Evolutionary conservation across 768 basidiomycete genomes (phyloP).

Genomic region (Lactifluus pinguis): DNA sequence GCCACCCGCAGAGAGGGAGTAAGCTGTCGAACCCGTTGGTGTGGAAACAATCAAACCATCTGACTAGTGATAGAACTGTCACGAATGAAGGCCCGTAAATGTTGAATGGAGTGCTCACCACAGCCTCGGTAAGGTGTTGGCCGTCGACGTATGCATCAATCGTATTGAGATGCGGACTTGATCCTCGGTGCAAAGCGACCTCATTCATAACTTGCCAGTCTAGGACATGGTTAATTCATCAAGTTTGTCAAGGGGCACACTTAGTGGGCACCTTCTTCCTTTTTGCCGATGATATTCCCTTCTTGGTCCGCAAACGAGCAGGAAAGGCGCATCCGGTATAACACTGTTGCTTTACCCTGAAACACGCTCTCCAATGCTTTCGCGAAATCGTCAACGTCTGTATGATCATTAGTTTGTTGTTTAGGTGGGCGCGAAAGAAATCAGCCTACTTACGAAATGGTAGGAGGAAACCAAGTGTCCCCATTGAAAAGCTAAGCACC

Average conservation of each 20-base stretch:
- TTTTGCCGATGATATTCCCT: constrained; percentile 44
- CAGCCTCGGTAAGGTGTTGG: constrained; percentile 91
- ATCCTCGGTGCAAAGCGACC: constrained; percentile 84
- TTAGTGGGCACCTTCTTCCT: constrained; percentile 43
- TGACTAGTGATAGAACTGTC: constrained; percentile 42
- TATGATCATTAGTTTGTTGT: neutral
- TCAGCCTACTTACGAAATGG: constrained; percentile 72
- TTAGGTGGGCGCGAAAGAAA: neutral
- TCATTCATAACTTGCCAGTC: constrained; percentile 99
- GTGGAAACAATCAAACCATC: constrained; percentile 93
- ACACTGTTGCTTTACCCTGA: constrained; percentile 66
- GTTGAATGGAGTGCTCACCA: constrained; percentile 45
- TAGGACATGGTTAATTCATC: constrained; percentile 23
- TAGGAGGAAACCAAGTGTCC: constrained; percentile 85
- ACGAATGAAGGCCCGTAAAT: constrained; percentile 9
- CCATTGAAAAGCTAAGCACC: constrained; percentile 85
- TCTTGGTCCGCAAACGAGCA: constrained; percentile 66
- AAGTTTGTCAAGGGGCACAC: neutral
- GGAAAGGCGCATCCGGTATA: constrained; percentile 85
- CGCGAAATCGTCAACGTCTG: constrained; percentile 84
- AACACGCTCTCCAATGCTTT: constrained; percentile 76
- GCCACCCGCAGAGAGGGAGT: constrained; percentile 90
- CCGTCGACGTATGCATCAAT: constrained; percentile 93
- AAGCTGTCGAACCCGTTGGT: constrained; percentile 93
- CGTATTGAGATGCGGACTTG: constrained; percentile 84